Conservation (phyloP, 106 monocot species). For the Dendrobium officinale region DNA sequence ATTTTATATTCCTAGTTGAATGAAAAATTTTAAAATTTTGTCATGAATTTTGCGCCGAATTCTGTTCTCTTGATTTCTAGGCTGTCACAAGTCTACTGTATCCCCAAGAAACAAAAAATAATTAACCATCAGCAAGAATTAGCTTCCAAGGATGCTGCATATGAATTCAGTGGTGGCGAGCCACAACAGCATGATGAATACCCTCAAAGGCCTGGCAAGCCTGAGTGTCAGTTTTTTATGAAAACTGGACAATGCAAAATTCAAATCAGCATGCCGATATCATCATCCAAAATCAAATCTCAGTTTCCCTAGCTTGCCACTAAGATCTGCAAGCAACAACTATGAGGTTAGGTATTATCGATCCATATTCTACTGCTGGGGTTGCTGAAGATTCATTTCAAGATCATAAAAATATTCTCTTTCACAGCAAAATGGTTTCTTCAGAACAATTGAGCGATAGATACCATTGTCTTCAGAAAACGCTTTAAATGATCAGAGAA, state of each 20-base stretch:
- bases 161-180: background rate
- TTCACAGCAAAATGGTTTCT: slow-evolving; percentile 8
- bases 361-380: slow-evolving; percentile 38
- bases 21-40: background rate
- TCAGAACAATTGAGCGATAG: background rate
- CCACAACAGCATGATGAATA: background rate
- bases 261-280: slow-evolving; percentile 1
- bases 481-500: slow-evolving; percentile 18
- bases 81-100: background rate
- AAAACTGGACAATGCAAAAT: slow-evolving; percentile 1
- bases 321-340: background rate
- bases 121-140: background rate
- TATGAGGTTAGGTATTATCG: slow-evolving; percentile 44
- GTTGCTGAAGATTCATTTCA: slow-evolving; percentile 7
- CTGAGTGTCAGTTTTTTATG: slow-evolving; percentile 1
- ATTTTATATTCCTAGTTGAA: background rate
- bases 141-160: background rate
- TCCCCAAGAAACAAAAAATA: background rate
- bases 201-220: background rate
- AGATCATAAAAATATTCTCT: slow-evolving; percentile 8
- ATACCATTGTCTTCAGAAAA: slow-evolving; percentile 15
- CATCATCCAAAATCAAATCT: background rate
- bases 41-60: background rate
- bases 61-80: background rate
- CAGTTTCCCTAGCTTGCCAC: background rate